Evolutionary conservation across 208 protist genomes (phyloP), one percentile per base, ranked within the genome.

Genomic region (Trypanosoma cruzi): DNA sequence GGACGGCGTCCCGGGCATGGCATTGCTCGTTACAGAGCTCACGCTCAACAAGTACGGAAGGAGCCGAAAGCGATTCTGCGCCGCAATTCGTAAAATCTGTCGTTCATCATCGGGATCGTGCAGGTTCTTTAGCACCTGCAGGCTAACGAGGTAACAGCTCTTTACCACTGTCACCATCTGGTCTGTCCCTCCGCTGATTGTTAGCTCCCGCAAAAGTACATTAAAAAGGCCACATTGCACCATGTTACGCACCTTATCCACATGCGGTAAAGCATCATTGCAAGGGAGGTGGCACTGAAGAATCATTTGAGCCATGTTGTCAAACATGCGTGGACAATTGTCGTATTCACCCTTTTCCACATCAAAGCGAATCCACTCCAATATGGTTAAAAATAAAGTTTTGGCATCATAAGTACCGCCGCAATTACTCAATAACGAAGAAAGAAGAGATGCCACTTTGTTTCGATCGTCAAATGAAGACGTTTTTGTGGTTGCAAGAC

Each of bases 341-440:
- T 85, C 82, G 75, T 90, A 95, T 67, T 88, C 68, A 6, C 67
- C 76, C 55, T 86, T 83, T 72, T 95, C 86, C 46, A 91, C 73
- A 68, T 95, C 89, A 74, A 90, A 95, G 44, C 82, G 82, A 5
- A 92, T 59, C 89, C 89, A 95, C 81, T 95, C 86, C 16, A 93
- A 59, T 1, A 91, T 68, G 3, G 79, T 80, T 7, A 81, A 65
- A 31, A 81, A 80, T 22, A 95, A 22, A n/a, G 29, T 42, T 10
- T 36, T 32, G 6, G 63, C 46, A 57, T 82, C 81, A 64, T 74
- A 73, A n/a, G 73, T 55, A 32, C 66, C 70, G 53, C 80, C 72
- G 59, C 73, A 82, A n/a, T 62, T 76, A 22, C 69, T 55, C 29
- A 94, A 78, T 36, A 94, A 50, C 5, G 76, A 65, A 34, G 81